These are phyloP conservation scores for Wallacemonas sp. DNA, from an alignment of 208 protist genomes.

Conservation along the genomic window DNA sequence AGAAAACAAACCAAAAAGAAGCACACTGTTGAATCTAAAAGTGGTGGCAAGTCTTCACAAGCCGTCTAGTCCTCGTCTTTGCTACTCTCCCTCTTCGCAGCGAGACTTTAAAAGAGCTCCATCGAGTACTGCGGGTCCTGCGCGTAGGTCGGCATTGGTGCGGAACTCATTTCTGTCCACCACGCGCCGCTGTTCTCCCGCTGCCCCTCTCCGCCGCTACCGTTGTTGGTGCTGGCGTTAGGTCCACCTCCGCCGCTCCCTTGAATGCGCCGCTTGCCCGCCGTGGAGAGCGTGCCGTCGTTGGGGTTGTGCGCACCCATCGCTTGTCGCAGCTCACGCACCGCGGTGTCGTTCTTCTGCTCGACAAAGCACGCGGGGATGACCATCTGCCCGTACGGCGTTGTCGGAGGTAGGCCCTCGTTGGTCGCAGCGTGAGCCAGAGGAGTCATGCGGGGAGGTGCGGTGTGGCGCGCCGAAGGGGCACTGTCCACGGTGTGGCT, in stretches of 20 bases:
- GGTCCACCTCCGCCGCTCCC: slow-evolving; percentile 24
- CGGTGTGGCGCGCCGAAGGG: slow-evolving; percentile 23
- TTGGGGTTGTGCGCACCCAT: slow-evolving; percentile 78
- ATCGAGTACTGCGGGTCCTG: slow-evolving; percentile 89
- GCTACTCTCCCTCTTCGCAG: too few relatives aligned
- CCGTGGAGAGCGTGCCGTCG: slow-evolving; percentile 39
- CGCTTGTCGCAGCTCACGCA: slow-evolving; percentile 85
- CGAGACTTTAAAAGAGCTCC: slow-evolving; percentile 72
- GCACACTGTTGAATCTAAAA: slow-evolving; percentile 7
- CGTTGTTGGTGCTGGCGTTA: slow-evolving; percentile 6
- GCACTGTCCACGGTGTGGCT: neutral
- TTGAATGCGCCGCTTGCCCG: slow-evolving; percentile 31
- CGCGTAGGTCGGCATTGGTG: slow-evolving; percentile 78
- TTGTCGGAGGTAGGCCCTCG: slow-evolving; percentile 45
- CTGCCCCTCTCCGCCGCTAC: slow-evolving; percentile 8
- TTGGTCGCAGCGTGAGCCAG: neutral
- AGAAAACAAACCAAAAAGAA: slow-evolving; percentile 2
- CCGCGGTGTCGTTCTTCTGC: slow-evolving; percentile 84
- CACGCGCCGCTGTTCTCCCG: slow-evolving; percentile 45
- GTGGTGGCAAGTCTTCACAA: neutral
- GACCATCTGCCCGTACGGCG: slow-evolving; percentile 74
- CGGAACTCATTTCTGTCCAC: slow-evolving; percentile 84
- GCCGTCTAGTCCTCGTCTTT: too few relatives aligned
- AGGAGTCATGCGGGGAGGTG: neutral
- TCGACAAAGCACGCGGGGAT: slow-evolving; percentile 85